Evolutionary conservation across 2,329 filamentous ascomycete genomes (phyloP).

Genomic region (Pseudogymnoascus sp.): DNA sequence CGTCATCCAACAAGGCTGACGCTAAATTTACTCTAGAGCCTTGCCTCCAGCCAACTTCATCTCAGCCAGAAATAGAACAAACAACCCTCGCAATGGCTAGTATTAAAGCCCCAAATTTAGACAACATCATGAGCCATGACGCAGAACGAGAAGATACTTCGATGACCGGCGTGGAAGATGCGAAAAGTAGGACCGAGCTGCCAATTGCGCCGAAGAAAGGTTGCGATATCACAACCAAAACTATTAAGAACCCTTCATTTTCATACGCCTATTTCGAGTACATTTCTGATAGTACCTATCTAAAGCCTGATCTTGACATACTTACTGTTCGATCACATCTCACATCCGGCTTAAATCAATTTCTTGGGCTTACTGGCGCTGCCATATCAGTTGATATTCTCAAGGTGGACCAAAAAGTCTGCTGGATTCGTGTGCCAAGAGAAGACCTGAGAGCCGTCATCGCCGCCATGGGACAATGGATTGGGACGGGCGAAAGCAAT

Average conservation of each 20-base stretch:
- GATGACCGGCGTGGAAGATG: neutral
- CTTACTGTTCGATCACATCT: slow-evolving; percentile 57
- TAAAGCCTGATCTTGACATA: slow-evolving; percentile 41
- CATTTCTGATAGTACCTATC: slow-evolving; percentile 11
- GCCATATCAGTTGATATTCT: slow-evolving; percentile 65
- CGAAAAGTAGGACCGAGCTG: neutral
- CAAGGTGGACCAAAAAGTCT: slow-evolving; percentile 44
- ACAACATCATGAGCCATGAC: neutral
- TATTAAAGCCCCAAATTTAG: neutral
- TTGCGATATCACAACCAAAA: slow-evolving; percentile 43
- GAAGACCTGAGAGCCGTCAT: slow-evolving; percentile 52
- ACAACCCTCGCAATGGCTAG: neutral
- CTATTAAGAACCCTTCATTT: slow-evolving; percentile 43
- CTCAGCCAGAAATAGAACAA: neutral
- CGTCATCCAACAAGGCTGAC: slow-evolving; percentile 8
- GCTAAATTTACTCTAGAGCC: slow-evolving; percentile 9
- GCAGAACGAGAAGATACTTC: neutral
- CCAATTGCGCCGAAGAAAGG: slow-evolving; percentile 14
- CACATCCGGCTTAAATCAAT: slow-evolving; percentile 54
- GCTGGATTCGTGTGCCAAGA: slow-evolving; percentile 58
- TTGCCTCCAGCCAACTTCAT: neutral
- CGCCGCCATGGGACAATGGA: slow-evolving; percentile 59
- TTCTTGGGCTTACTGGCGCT: slow-evolving; percentile 60
- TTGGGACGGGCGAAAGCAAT: slow-evolving; percentile 33
- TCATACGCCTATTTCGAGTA: slow-evolving; percentile 47